Evolutionary conservation across 257 asterid genomes (phyloP), one percentile per base, ranked within the genome.

Genomic region (Nicotiana knightiana): DNA sequence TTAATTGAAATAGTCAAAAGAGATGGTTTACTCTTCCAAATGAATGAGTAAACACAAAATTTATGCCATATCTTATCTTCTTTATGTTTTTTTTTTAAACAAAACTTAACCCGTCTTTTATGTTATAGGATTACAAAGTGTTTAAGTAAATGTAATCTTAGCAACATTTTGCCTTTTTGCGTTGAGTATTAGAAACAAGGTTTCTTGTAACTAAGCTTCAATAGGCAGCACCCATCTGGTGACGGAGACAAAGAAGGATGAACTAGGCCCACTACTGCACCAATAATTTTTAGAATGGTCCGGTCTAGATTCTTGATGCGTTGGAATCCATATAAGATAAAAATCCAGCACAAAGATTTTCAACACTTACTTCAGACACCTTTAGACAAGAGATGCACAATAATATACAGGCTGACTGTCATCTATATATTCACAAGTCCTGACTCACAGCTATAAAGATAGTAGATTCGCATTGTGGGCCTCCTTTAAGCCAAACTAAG

Each of bases 261-360:
- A 18, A 58, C 70, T 7, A 77, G 70, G 37, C 32, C 81, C 57
- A 24, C 32, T 21, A 71, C n/a, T 3, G 32, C 70, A 33, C 70
- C 70, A 58, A 30, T 77, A 32, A 58, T 55, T 43, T 71, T 43
- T 43, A 21, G 81, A 77, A 62, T 62, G 32, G 81, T 37, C 67
- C 35, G 53, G 58, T 43, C 30, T 18, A 46, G 59, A 71, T 71
- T 11, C 18, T 59, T 58, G 55, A 17, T 57, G 57, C 21, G 70
- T 35, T 58, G 81, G 81, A 77, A 77, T 33, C 68, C 81, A 77
- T 43, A 57, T 24, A 77, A 77, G 51, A 57, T 62, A 77, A 77
- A 65, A 58, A 21, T 62, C 70, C 37, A 58, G 54, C 57, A 77
- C 33, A 43, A 70, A 21, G 5, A 70, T 43, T 24, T 70, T 70